Evolutionary conservation across 208 protist species (phyloP), one percentile per base, ranked within the genome.

Genomic region (Trypanosoma brucei): DNA sequence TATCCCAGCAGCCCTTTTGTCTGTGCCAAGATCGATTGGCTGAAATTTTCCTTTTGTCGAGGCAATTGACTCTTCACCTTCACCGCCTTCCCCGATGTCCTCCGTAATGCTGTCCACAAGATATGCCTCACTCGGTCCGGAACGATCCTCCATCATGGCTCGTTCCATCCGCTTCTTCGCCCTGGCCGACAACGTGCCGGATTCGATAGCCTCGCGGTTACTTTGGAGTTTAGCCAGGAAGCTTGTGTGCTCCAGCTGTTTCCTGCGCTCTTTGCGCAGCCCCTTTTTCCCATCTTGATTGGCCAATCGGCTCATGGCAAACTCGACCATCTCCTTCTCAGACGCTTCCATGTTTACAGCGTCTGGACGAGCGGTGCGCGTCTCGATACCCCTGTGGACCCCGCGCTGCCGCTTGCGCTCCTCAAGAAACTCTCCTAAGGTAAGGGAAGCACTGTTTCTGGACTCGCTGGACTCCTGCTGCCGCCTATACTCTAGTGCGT

Each of bases 251-350:
- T 99, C 93, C 35, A 99, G 81, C 84, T 99, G 94, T 64, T 96
- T 92, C 78, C 99, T 97, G 52, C 99, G 88, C 40, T 98, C 97
- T 79, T 99, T 98, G 34, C 98, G 88, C 54, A 99, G 96, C 0
- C 97, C 97, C 63, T 99, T 99, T 83, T 99, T 99, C 44, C 98
- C 98, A 61, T 98, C 95, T 36, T 99, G 99, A 74, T 99, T 99
- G 2, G 98, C 98, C 13, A 99, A 85, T 62, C 99, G 95, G 38
- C 98, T 99, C n/a, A 98, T 84, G 0, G 98, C 98, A 77, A 99
- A 98, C 14, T 83, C 86, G 14, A 99, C 74, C 92, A 98, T 99
- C 68, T 99, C 98, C 66, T 98, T 97, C 68, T 99, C 95, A 69
- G 98, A 98, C 61, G 97, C 94, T 62, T 99, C 98, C 69, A 98